Conservation (phyloP, 2,329 filamentous ascomycete species). For the Cladophialophora yegresii region DNA sequence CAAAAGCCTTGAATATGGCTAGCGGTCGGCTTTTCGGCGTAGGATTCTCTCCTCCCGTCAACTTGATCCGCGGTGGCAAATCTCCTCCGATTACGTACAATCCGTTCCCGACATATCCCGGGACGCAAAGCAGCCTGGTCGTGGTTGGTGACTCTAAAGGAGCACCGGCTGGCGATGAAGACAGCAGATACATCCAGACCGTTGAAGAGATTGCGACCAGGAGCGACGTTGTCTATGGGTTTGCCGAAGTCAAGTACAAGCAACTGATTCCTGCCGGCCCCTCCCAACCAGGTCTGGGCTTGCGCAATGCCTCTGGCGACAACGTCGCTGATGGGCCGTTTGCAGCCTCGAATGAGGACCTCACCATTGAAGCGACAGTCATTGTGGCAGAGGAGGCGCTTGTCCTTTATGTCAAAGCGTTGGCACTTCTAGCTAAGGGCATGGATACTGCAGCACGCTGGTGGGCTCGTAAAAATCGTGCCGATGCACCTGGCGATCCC, state of each 20-base stretch:
- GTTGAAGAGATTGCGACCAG: constrained; percentile 91
- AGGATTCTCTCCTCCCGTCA: constrained; percentile 53
- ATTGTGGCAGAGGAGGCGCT: constrained; percentile 89
- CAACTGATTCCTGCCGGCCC: constrained; percentile 89
- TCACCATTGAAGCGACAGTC: constrained; percentile 84
- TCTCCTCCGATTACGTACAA: constrained; percentile 56
- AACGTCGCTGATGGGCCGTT: constrained; percentile 42
- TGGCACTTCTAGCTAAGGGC: constrained; percentile 84
- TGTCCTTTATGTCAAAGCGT: constrained; percentile 92
- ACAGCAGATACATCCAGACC: constrained; percentile 71
- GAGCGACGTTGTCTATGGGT: constrained; percentile 95
- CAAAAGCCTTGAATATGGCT: constrained; percentile 92
- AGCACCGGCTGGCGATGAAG: constrained; percentile 70
- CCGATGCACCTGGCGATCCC: constrained; percentile 56
- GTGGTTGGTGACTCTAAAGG: constrained; percentile 64
- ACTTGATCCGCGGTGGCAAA: constrained; percentile 48
- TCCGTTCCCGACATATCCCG: constrained; percentile 82
- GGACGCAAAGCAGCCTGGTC: constrained; percentile 69
- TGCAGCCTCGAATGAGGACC: constrained; percentile 61
- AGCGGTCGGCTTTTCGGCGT: constrained; percentile 62
- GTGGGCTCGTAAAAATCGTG: constrained; percentile 80
- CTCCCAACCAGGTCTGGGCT: constrained; percentile 52
- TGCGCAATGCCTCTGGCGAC: constrained; percentile 38
- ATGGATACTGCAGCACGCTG: constrained; percentile 94
- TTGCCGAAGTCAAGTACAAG: constrained; percentile 97